Percentiles rank a stretch among this genome's conserved stretches.
Evolutionary conservation across 345 rosid species (phyloP).

Genomic region (thale cress (Arabidopsis thaliana)): TAIR10.1 NC_003074.8:21850501-21851000

Average conservation of each 20-base stretch:
- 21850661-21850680: slow-evolving; percentile 90
- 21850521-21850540: not conserved
- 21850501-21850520: slow-evolving; percentile 16
- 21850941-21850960: not conserved
- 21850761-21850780: not conserved
- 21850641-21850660: slow-evolving; percentile 97
- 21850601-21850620: slow-evolving; percentile 45
- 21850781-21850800: slow-evolving; percentile 5
- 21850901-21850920: slow-evolving; percentile 83
- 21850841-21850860: slow-evolving; percentile 85
- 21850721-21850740: slow-evolving; percentile 77
- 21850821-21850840: slow-evolving; percentile 89
- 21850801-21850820: slow-evolving; percentile 51
- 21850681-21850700: slow-evolving; percentile 76
- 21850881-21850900: slow-evolving; percentile 80
- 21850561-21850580: slow-evolving; percentile 48
- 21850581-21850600: slow-evolving; percentile 47
- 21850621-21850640: slow-evolving; percentile 75
- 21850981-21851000: not conserved
- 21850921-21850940: slow-evolving; percentile 69
- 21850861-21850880: slow-evolving; percentile 58
- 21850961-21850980: not conserved
- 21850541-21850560: slow-evolving; percentile 52
- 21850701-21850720: slow-evolving; percentile 68
- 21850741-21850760: slow-evolving; percentile 62